Percentiles rank a stretch among this genome's conserved stretches.
phyloP scores from a whole-genome alignment of 208 protist species.

The Wallacemonas sp. region DNA sequence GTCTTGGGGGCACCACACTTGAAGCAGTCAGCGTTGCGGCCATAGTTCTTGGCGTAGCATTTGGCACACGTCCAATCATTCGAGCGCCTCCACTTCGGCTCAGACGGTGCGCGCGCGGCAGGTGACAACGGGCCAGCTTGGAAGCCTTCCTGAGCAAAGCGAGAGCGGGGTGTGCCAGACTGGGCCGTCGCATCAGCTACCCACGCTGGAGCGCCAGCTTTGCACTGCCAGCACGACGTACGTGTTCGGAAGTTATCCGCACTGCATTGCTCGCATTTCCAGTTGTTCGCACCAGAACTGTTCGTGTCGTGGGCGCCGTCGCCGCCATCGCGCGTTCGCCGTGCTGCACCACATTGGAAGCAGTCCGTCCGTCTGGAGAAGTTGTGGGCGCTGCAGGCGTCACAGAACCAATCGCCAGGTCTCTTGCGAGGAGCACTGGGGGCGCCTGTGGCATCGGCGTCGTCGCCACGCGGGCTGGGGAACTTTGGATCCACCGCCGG shows the following conservation, averaged over 20 bases:
- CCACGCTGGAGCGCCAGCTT: conserved; percentile 14
- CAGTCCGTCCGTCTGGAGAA: conserved; percentile 70
- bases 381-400: conserved; percentile 66
- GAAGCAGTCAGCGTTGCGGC: conserved; percentile 60
- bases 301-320: neutral
- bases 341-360: conserved; percentile 59
- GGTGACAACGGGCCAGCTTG: conserved; percentile 29
- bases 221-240: conserved; percentile 81
- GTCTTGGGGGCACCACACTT: conserved; percentile 79
- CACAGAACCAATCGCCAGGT: conserved; percentile 74
- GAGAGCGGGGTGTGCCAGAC: conserved; percentile 18
- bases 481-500: conserved; percentile 50
- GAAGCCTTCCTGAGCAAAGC: conserved; percentile 68
- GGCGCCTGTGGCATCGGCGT: neutral
- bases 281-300: conserved; percentile 56
- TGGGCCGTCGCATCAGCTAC: conserved; percentile 4
- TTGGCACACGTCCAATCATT: conserved; percentile 83
- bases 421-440: conserved; percentile 10
- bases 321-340: conserved; percentile 1
- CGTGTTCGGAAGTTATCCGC: conserved; percentile 88
- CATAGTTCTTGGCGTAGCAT: conserved; percentile 85
- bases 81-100: neutral
- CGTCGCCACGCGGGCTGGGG: neutral
- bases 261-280: conserved; percentile 73
- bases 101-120: neutral